Conservation (phyloP, 495 filamentous ascomycete genomes). For the Xylaria nigripes region DNA sequence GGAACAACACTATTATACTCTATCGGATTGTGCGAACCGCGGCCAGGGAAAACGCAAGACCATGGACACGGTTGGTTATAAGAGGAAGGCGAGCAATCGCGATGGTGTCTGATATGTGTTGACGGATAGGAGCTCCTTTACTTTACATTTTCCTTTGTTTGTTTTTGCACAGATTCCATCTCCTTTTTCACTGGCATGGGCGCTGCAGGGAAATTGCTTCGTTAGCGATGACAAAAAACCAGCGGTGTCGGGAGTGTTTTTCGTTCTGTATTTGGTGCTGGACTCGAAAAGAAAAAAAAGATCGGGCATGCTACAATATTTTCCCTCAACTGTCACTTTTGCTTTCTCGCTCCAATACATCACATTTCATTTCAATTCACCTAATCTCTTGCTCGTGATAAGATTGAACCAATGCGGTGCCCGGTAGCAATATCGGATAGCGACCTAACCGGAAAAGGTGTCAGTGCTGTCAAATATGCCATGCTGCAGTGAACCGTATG, state of each 20-base stretch:
- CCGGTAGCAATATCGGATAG: slow-evolving; percentile 1
- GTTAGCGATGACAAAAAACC: neutral
- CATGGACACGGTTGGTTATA: slow-evolving; percentile 3
- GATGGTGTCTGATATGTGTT: slow-evolving; percentile 3
- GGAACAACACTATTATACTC: neutral
- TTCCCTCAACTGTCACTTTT: neutral
- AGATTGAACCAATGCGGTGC: neutral
- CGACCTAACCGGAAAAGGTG: slow-evolving; percentile 2
- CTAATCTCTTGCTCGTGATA: neutral
- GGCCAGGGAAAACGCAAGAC: neutral
- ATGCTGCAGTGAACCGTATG: slow-evolving; percentile 1
- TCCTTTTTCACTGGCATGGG: neutral
- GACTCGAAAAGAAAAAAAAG: neutral
- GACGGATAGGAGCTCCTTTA: too few relatives aligned
- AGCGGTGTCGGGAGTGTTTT: slow-evolving; percentile 1
- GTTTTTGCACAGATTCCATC: neutral
- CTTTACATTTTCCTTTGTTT: neutral
- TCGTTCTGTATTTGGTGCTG: neutral
- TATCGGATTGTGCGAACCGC: neutral
- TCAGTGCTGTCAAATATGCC: slow-evolving; percentile 3
- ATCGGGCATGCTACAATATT: neutral
- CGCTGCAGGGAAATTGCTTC: slow-evolving; percentile 1
- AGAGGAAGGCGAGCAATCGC: slow-evolving; percentile 12
- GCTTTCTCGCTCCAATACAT: slow-evolving; percentile 3
- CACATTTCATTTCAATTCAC: neutral